Evolutionary conservation across 495 filamentous ascomycete species (phyloP), one percentile per base, ranked within the genome.

Genomic region (Aspergillus leporis): DNA sequence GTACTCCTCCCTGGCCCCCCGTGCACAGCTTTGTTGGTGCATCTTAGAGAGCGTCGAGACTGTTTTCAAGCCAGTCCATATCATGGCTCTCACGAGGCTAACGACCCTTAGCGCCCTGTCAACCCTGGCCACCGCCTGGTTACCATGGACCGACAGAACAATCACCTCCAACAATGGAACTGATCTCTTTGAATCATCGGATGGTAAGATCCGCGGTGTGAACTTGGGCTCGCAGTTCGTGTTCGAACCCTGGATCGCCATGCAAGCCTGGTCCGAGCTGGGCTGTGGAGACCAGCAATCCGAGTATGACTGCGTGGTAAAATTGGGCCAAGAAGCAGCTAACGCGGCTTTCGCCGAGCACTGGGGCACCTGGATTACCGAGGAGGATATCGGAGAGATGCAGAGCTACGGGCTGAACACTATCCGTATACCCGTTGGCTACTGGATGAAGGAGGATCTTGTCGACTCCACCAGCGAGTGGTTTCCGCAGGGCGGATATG

Each of bases 391-490:
- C 55, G 56, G 61, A 13, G 59, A 79, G 49, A 88, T 88, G 55
- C 60, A 67, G 25, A 76, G 66, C 49, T 79, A 79, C 38, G 83
- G 85, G 0, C 66, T 88, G 8, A 88, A 88, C 61, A 83, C 85
- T 1, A 77, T 89, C 31, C 78, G 86, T 3, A 80, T 89, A 14
- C 86, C 85, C 0, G 76, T 87, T 2, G 86, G 85, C 0, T 88
- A 83, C 68, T 88, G 86, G 85, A 76, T 88, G 43, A 64, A 72
- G 19, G 85, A 88, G 62, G 77, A 80, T 36, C 68, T 85, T 31
- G 83, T 88, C 1, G 70, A 83, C 43, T 48, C 53, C 2, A 66
- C 75, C 41, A 79, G 67, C 45, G 85, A 87, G 64, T 73, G 82
- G 60, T 88, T 86, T 55, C 81, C 83, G 0, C 75, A 78, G 60